Conservation (phyloP, 495 filamentous ascomycete species). For the Xylaria acuta region DNA sequence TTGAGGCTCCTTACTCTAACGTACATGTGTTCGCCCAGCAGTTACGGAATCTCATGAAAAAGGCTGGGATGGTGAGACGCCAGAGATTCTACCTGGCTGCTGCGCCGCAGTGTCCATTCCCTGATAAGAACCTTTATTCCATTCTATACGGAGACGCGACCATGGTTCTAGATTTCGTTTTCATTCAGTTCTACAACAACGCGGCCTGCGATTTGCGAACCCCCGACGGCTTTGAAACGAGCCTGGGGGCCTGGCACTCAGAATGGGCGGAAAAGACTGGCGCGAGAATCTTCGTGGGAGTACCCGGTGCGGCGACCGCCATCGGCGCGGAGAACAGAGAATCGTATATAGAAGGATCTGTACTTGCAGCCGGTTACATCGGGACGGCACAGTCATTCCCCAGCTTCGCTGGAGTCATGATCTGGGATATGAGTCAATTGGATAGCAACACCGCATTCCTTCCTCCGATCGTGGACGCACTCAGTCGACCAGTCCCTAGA, state of each 20-base stretch:
- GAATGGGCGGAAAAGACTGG: conserved; percentile 35
- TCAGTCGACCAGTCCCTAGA: neutral
- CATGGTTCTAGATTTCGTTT: conserved; percentile 66
- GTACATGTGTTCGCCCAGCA: conserved; percentile 61
- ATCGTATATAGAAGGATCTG: conserved; percentile 37
- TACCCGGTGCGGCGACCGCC: conserved; percentile 66
- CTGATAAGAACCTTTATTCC: conserved; percentile 59
- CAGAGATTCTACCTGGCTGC: conserved; percentile 61
- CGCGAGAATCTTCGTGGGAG: conserved; percentile 69
- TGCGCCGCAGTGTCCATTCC: conserved; percentile 62
- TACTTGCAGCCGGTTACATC: neutral
- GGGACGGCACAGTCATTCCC: neutral
- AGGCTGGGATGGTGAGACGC: conserved; percentile 45
- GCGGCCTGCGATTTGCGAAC: conserved; percentile 63
- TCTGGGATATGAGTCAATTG: conserved; percentile 71
- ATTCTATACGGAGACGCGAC: conserved; percentile 54
- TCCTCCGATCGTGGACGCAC: neutral
- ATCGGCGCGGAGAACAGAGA: conserved; percentile 57
- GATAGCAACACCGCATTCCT: conserved; percentile 64
- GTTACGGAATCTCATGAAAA: conserved; percentile 54
- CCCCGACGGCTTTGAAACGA: conserved; percentile 46
- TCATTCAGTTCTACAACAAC: conserved; percentile 73
- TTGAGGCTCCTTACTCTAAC: conserved; percentile 45
- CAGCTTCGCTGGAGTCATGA: conserved; percentile 73
- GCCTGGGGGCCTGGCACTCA: conserved; percentile 1